Evolutionary conservation across 2,329 filamentous ascomycete species (phyloP).

Genomic region (Aspergillus alliaceus): DNA sequence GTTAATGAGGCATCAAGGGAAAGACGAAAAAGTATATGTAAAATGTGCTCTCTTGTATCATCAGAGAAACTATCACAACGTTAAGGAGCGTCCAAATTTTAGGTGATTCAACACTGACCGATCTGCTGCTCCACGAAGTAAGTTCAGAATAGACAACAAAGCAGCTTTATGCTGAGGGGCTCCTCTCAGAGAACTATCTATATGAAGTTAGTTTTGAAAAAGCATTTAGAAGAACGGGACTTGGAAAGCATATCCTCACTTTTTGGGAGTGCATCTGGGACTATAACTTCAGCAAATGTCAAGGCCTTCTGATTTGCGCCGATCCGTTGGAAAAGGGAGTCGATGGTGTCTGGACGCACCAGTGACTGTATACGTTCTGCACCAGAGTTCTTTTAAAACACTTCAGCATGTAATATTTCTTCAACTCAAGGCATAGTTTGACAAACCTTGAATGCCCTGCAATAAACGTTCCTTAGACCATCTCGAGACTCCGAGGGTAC

Average conservation of each 20-base stretch:
- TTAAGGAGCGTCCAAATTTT: conserved; percentile 9
- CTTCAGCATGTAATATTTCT: conserved; percentile 11
- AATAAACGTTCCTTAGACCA: conserved; percentile 62
- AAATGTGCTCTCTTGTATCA: conserved; percentile 30
- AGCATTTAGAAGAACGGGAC: too few species aligned
- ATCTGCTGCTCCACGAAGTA: conserved; percentile 32
- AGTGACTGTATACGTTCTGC: conserved; percentile 30
- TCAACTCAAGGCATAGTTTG: not conserved
- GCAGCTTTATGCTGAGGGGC: conserved; percentile 14
- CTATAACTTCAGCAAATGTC: conserved; percentile 27
- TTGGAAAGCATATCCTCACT: conserved; percentile 22
- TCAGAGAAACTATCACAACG: conserved; percentile 31
- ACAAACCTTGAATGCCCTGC: conserved; percentile 51
- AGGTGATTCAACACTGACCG: conserved; percentile 24
- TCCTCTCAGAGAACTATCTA: conserved; percentile 18
- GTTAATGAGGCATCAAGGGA: conserved; percentile 36
- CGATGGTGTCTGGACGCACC: conserved; percentile 42
- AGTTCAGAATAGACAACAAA: conserved; percentile 35
- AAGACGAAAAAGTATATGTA: conserved; percentile 39
- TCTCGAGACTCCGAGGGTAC: conserved; percentile 57
- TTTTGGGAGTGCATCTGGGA: conserved; percentile 23
- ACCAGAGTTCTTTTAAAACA: conserved; percentile 24
- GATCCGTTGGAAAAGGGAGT: conserved; percentile 58
- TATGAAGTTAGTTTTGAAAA: not conserved
- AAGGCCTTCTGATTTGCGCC: conserved; percentile 55